These are phyloP conservation scores for Pluteus cervinus DNA, from an alignment of 768 basidiomycete genomes.

Conservation along the genomic window DNA sequence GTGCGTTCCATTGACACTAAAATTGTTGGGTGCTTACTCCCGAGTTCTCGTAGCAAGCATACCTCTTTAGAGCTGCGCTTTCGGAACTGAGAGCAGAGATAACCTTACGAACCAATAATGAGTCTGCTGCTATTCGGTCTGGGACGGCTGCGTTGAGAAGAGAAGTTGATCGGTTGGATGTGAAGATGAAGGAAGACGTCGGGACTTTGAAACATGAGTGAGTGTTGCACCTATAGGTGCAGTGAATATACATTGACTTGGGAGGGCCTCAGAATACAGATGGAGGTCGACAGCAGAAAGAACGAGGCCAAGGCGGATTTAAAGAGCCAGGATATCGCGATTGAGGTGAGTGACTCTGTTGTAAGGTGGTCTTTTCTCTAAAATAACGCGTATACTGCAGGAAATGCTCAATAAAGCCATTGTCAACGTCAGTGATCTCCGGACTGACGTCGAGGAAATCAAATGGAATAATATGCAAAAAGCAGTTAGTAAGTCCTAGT, in stretches of 20 bases:
- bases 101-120: conserved; percentile 76
- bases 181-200: conserved; percentile 93
- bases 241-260: conserved; percentile 5
- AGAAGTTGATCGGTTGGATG: conserved; percentile 80
- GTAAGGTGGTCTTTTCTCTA: not conserved
- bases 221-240: conserved; percentile 23
- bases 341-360: conserved; percentile 51
- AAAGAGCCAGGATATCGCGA: conserved; percentile 77
- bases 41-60: conserved; percentile 67
- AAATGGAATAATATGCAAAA: conserved; percentile 88
- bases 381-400: conserved; percentile 29
- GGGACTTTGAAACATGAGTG: conserved; percentile 90
- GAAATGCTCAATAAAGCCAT: conserved; percentile 72
- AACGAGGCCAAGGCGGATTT: conserved; percentile 82
- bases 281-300: conserved; percentile 93
- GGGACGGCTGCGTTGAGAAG: conserved; percentile 71
- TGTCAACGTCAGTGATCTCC: conserved; percentile 69
- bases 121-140: conserved; percentile 76
- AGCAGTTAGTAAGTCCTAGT: conserved; percentile 56
- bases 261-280: conserved; percentile 67
- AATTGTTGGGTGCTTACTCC: not conserved
- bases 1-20: conserved; percentile 34
- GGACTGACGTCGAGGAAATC: conserved; percentile 77
- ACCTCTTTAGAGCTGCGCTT: conserved; percentile 89
- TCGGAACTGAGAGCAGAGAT: conserved; percentile 87